A percentile compares a stretch with the other conserved stretches of the same genome.
These are phyloP conservation scores for Colletotrichum neosansevieriae DNA, from an alignment of 2,329 filamentous ascomycete species.

Conservation along the genomic window DNA sequence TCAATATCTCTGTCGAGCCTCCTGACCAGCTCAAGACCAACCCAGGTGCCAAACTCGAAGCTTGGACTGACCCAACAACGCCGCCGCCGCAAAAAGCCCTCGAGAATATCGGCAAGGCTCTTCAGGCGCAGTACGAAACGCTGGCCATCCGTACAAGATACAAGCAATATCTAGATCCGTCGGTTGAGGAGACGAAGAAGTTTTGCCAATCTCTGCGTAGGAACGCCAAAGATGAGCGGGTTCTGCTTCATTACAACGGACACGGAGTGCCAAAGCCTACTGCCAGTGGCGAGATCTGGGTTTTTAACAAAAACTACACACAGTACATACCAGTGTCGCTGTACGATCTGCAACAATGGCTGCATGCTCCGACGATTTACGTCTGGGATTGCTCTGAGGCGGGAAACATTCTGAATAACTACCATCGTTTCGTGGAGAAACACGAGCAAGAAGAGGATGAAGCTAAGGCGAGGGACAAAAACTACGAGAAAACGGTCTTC, in stretches of 20 bases:
- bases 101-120: slow-evolving; percentile 93
- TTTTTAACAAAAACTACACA: slow-evolving; percentile 98
- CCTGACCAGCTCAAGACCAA: slow-evolving; percentile 97
- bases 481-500: slow-evolving; percentile 81
- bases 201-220: slow-evolving; percentile 91
- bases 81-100: slow-evolving; percentile 86
- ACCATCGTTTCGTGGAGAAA: slow-evolving; percentile 93
- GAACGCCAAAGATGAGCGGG: slow-evolving; percentile 95
- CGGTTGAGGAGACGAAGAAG: slow-evolving; percentile 96
- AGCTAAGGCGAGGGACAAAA: slow-evolving; percentile 79
- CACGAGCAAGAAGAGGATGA: slow-evolving; percentile 92
- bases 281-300: slow-evolving; percentile 96
- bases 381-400: slow-evolving; percentile 99
- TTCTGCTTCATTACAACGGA: slow-evolving; percentile 98
- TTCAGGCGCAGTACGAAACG: slow-evolving; percentile 97
- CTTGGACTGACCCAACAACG: slow-evolving; percentile 93
- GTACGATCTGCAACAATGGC: slow-evolving; percentile 95
- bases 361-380: slow-evolving; percentile 94
- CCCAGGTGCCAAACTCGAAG: slow-evolving; percentile 92
- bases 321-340: slow-evolving; percentile 98
- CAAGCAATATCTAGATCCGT: slow-evolving; percentile 96
- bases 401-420: slow-evolving; percentile 94
- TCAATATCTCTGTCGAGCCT: slow-evolving; percentile 97
- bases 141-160: slow-evolving; percentile 95
- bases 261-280: slow-evolving; percentile 97